Conservation (phyloP, 1,284 basidiomycete species). For the Trametes hirsuta region DNA sequence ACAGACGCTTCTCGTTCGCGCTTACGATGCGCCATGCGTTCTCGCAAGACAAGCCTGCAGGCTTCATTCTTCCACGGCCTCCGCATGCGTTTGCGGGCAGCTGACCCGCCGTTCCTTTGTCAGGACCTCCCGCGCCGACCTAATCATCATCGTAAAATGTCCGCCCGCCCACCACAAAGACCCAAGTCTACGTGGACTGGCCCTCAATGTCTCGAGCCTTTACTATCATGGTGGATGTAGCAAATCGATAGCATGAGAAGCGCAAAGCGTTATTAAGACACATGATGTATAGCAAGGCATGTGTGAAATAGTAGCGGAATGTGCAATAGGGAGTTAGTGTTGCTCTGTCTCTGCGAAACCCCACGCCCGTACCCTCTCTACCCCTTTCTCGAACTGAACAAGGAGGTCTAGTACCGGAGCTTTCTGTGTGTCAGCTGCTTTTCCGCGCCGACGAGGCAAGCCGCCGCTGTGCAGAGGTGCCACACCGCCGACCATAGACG, state of each 20-base stretch:
- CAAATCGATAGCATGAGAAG: background rate
- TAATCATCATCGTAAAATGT: too few relatives aligned
- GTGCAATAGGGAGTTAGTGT: background rate
- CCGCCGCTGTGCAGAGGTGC: background rate
- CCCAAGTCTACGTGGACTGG: too few relatives aligned
- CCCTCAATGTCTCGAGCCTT: too few relatives aligned
- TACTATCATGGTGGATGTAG: too few relatives aligned
- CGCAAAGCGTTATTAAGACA: background rate
- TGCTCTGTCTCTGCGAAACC: background rate
- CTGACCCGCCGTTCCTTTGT: background rate
- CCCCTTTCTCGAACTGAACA: slow-evolving; percentile 26
- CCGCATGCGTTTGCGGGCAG: background rate
- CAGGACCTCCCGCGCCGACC: background rate
- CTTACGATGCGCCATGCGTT: background rate
- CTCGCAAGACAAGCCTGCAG: background rate
- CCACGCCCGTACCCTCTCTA: slow-evolving; percentile 26
- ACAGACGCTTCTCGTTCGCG: background rate
- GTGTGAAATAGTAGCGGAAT: background rate
- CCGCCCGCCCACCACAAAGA: background rate
- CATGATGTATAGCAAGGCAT: background rate
- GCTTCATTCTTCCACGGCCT: slow-evolving; percentile 3
- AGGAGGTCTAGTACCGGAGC: slow-evolving; percentile 13
- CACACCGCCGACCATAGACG: background rate
- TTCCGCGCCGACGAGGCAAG: background rate
- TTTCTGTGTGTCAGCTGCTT: background rate